Base-by-base conservation (phyloP, 2,329 filamentous ascomycete species). In the Paraphoma sp. region DNA sequence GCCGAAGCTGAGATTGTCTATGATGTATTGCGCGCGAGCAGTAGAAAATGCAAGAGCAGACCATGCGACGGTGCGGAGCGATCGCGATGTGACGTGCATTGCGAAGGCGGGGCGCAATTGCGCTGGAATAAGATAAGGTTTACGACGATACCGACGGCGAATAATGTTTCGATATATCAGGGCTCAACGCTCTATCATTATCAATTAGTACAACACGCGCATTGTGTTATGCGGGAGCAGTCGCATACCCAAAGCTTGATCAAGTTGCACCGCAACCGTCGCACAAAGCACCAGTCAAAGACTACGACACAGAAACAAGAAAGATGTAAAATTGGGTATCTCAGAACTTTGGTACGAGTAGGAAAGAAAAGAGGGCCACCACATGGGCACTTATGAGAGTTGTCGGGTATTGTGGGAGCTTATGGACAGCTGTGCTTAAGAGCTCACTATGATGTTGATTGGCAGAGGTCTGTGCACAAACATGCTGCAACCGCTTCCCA, bases 1-100 rank as follows among this genome's bases (percentile, higher is more conserved):
- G 38, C 92, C 92, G 74, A 96, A 96, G 74, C 90, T 93, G 47
- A 92, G 83, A 69, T 88, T 87, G 64, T 87, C 89, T 70, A 92
- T 84, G 51, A 92, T 80, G 67, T 86, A 87, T 69, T 90, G 86
- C 36, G 89, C 88, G 51, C 84, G 82, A 36, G 80, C 81, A 45
- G 81, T 76, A 56, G 84, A 83, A 51, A 85, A 66, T 17, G 80
- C 73, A 42, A 83, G 62, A n/a, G 77, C 69, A 17, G 79, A 69
- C 54, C 74, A 79, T 60, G 74, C 72, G 55, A 79, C 65, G 45
- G 76, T 67, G 60, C 74, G 78, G 73, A 84, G 78, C 47, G 68
- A 78, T 63, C 58, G 60, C 14, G 67, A 57, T 43, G 66, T 62
- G 54, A 76, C 61, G 59, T 72, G 63, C 75, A 78, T 77, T 56